phyloP scores from a whole-genome alignment of 306 rosid genomes.

The Gastrolobium bilobum region DNA sequence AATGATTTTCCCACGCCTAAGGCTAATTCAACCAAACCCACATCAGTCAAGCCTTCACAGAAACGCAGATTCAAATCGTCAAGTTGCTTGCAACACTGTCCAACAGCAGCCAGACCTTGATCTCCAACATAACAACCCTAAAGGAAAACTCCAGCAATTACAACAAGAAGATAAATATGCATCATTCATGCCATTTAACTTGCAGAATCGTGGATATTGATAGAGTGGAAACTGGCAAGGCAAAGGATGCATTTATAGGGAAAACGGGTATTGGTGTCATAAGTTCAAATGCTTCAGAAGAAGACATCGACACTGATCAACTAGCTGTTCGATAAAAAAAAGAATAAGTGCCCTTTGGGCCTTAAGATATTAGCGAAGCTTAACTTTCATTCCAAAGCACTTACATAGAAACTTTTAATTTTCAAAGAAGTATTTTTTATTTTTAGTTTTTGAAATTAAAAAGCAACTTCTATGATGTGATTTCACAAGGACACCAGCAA shows the following conservation, averaged over 20 bases:
- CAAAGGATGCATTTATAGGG: conserved; percentile 24
- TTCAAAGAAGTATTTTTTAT: not conserved
- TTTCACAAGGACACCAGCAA: conserved; percentile 6
- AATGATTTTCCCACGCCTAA: conserved; percentile 77
- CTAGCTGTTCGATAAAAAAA: not conserved
- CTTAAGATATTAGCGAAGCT: not conserved
- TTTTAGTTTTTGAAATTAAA: not conserved
- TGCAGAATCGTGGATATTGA: not conserved
- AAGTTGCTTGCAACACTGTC: conserved; percentile 81
- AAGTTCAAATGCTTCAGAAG: conserved; percentile 9
- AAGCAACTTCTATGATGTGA: not conserved
- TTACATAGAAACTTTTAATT: not conserved
- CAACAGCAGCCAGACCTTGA: conserved; percentile 85
- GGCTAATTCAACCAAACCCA: conserved; percentile 75
- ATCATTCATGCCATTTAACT: conserved; percentile 14
- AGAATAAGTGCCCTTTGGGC: not conserved
- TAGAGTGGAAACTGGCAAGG: conserved; percentile 16
- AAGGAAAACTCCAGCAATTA: conserved; percentile 41
- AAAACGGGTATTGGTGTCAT: conserved; percentile 6
- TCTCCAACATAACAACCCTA: conserved; percentile 99
- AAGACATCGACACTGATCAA: conserved; percentile 11
- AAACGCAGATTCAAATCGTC: conserved; percentile 91
- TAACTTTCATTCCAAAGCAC: conserved; percentile 22
- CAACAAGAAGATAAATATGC: conserved; percentile 5
- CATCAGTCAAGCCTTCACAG: conserved; percentile 92